Evolutionary conservation across 1,139 yeast species (phyloP).

Genomic region (Pichia sp.): DNA sequence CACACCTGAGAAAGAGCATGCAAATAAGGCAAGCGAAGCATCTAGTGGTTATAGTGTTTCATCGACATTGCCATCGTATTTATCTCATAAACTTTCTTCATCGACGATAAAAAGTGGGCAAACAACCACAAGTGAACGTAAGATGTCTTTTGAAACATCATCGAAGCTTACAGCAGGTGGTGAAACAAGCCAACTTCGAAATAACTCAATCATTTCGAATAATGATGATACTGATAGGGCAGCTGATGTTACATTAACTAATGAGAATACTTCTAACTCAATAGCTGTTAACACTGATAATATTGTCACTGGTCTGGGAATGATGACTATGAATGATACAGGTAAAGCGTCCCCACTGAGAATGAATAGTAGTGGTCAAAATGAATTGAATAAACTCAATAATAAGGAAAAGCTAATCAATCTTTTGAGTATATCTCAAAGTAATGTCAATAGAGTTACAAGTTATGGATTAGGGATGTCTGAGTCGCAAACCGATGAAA

Average conservation of each 20-base stretch:
- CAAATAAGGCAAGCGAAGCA: neutral
- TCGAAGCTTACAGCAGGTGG: neutral
- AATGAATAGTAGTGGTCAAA: neutral
- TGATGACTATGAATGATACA: slow-evolving; percentile 11
- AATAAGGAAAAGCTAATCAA: slow-evolving; percentile 4
- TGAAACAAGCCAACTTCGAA: slow-evolving; percentile 1
- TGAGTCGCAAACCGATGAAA: slow-evolving; percentile 3
- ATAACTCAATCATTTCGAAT: slow-evolving; percentile 3
- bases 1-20: slow-evolving; percentile 11
- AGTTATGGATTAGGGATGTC: slow-evolving; percentile 3
- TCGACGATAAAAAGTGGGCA: neutral
- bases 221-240: slow-evolving; percentile 5
- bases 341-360: slow-evolving; percentile 9
- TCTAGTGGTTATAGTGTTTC: neutral
- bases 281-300: slow-evolving; percentile 1
- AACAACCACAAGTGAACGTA: slow-evolving; percentile 3
- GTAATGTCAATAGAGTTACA: slow-evolving; percentile 6
- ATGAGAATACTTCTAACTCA: slow-evolving; percentile 3
- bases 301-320: slow-evolving; percentile 13
- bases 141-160: slow-evolving; percentile 6
- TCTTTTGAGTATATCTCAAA: slow-evolving; percentile 3
- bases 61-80: neutral
- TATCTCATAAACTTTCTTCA: neutral
- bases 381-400: neutral
- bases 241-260: slow-evolving; percentile 12